Conservation (phyloP, 176 grass and related monocot genomes). For the Themeda triandra region DNA sequence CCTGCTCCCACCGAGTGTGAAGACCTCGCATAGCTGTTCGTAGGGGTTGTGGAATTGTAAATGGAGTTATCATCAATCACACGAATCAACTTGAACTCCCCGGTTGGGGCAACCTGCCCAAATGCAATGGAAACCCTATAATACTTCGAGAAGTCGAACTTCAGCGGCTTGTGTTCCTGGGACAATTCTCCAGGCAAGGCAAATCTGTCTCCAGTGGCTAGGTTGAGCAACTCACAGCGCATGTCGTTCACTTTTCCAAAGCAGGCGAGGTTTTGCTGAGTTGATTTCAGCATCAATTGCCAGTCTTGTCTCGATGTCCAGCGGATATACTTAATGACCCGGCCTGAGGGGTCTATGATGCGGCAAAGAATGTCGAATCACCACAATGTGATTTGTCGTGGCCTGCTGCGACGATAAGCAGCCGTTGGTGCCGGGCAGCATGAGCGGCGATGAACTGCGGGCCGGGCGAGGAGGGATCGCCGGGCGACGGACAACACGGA, state of each 20-base stretch:
- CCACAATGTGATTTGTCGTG: background rate
- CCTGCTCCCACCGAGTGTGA: background rate
- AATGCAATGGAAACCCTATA: background rate
- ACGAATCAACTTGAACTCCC: background rate
- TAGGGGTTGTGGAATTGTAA: rapidly evolving
- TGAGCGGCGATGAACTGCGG: background rate
- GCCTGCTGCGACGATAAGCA: background rate
- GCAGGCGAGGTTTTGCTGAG: background rate
- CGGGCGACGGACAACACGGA: background rate
- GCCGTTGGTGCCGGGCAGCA: background rate
- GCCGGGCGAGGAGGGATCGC: background rate
- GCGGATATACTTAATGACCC: background rate
- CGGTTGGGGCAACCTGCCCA: background rate
- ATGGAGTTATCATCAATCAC: background rate
- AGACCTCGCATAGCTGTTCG: background rate
- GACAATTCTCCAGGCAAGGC: background rate
- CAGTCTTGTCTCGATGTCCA: background rate
- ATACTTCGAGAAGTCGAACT: background rate
- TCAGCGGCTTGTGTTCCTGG: background rate
- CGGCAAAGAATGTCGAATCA: background rate
- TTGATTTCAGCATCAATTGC: background rate
- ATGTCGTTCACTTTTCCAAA: background rate
- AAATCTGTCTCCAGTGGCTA: background rate
- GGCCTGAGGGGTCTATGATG: background rate
- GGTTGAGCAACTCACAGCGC: background rate